These are phyloP conservation scores for Trichomonascaceae sp. DNA, from an alignment of 1,139 yeast species.

Conservation along the genomic window DNA sequence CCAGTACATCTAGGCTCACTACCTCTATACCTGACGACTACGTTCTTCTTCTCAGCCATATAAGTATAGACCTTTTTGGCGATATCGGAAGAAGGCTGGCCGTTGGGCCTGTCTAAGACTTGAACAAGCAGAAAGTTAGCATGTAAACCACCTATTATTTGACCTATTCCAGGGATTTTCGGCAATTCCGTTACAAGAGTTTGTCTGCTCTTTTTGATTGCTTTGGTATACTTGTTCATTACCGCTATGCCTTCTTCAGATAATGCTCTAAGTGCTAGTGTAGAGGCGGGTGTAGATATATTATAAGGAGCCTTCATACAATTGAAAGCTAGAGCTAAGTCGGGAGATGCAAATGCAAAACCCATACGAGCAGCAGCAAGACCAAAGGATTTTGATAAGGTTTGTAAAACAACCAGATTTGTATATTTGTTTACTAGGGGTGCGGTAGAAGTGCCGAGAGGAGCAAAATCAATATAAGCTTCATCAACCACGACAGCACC, in stretches of 20 bases:
- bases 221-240: constrained; percentile 52
- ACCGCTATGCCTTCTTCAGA: constrained; percentile 47
- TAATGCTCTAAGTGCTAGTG: constrained; percentile 70
- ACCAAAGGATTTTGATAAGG: constrained; percentile 91
- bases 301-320: constrained; percentile 95
- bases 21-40: constrained; percentile 89
- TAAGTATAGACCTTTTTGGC: constrained; percentile 62
- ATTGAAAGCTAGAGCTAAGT: constrained; percentile 62
- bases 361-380: constrained; percentile 92
- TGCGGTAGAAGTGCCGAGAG: constrained; percentile 61
- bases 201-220: constrained; percentile 51
- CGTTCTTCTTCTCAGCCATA: constrained; percentile 65
- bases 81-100: constrained; percentile 59
- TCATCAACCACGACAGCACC: constrained; percentile 88
- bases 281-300: constrained; percentile 75
- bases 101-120: constrained; percentile 50
- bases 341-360: constrained; percentile 57
- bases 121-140: constrained; percentile 79
- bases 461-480: constrained; percentile 86
- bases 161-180: constrained; percentile 56
- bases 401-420: constrained; percentile 82
- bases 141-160: constrained; percentile 78
- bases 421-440: constrained; percentile 78
- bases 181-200: constrained; percentile 49
- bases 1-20: constrained; percentile 84